These are phyloP conservation scores for Hypoxylon lienhwacheense DNA, from an alignment of 495 filamentous ascomycete species.

Conservation along the genomic window DNA sequence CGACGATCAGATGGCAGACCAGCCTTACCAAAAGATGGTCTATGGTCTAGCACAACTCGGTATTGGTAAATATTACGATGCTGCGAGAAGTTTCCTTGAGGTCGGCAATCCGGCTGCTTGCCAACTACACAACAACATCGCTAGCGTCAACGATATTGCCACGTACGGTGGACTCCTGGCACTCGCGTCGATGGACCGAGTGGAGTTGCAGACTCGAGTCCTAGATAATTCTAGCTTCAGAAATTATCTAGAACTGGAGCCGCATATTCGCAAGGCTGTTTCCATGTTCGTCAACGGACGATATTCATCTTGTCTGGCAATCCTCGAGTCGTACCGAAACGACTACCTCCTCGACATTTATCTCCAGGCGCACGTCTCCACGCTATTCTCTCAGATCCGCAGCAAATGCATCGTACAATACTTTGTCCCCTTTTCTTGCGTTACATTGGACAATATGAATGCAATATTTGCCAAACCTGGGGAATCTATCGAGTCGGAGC, in stretches of 20 bases:
- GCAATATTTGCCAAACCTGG: slow-evolving; percentile 61
- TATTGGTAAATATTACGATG: slow-evolving; percentile 64
- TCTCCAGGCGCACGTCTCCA: slow-evolving; percentile 72
- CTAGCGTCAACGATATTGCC: slow-evolving; percentile 85
- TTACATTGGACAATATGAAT: slow-evolving; percentile 69
- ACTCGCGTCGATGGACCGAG: slow-evolving; percentile 83
- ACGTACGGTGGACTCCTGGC: slow-evolving; percentile 90
- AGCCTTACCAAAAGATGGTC: slow-evolving; percentile 67
- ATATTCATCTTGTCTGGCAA: slow-evolving; percentile 79
- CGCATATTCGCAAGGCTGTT: slow-evolving; percentile 90
- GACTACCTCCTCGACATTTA: slow-evolving; percentile 92
- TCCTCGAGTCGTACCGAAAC: slow-evolving; percentile 74
- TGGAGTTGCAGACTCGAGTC: slow-evolving; percentile 70
- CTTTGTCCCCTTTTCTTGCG: slow-evolving; percentile 75
- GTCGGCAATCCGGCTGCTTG: slow-evolving; percentile 55
- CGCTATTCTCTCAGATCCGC: slow-evolving; percentile 71
- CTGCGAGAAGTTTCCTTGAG: slow-evolving; percentile 70
- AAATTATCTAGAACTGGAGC: slow-evolving; percentile 86
- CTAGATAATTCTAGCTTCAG: slow-evolving; percentile 81
- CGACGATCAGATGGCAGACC: slow-evolving; percentile 59
- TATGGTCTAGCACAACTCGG: slow-evolving; percentile 73
- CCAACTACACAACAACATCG: slow-evolving; percentile 67
- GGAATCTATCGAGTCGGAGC: slow-evolving; percentile 70
- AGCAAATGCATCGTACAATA: slow-evolving; percentile 93
- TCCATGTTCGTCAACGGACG: slow-evolving; percentile 83